A percentile compares a stretch with the other conserved stretches of the same genome.
These are phyloP conservation scores for Talaromyces atroroseus DNA, from an alignment of 2,329 filamentous ascomycete genomes.

Conservation along the genomic window DNA sequence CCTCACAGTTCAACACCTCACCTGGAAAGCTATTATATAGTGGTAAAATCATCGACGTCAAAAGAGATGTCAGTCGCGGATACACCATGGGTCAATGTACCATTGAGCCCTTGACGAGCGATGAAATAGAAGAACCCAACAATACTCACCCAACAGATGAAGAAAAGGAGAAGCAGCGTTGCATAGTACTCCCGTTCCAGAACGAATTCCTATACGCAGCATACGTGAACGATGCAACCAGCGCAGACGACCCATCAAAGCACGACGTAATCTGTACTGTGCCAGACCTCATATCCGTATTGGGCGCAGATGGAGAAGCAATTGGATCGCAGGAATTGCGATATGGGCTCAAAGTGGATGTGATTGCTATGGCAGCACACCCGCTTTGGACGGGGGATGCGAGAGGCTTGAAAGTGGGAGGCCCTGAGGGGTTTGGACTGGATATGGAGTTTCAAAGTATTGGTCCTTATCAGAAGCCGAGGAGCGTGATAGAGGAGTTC, in stretches of 20 bases:
- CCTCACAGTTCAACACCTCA: constrained; percentile 21
- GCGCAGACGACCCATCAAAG: constrained; percentile 12
- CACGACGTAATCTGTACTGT: constrained; percentile 25
- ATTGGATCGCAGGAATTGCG: constrained; percentile 48
- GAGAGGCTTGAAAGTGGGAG: constrained; percentile 36
- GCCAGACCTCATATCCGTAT: constrained; percentile 34
- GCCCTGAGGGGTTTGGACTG: constrained; percentile 37
- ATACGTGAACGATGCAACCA: constrained; percentile 13
- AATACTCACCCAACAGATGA: not conserved
- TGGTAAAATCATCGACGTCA: constrained; percentile 43
- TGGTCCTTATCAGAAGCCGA: constrained; percentile 9
- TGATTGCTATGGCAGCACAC: constrained; percentile 47
- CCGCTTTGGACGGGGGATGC: constrained; percentile 44
- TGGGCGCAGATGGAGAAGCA: constrained; percentile 44
- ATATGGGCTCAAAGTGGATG: constrained; percentile 48
- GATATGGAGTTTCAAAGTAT: constrained; percentile 15
- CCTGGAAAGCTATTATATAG: constrained; percentile 38
- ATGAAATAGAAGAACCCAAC: constrained; percentile 18
- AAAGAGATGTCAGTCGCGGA: constrained; percentile 32
- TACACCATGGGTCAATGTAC: constrained; percentile 34
- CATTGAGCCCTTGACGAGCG: constrained; percentile 23
- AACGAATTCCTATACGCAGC: constrained; percentile 27
- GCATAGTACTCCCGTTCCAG: constrained; percentile 22
- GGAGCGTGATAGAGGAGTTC: constrained; percentile 13
- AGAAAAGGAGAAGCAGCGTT: constrained; percentile 5